Conservation (phyloP, 2,329 filamentous ascomycete genomes). For the Sporothrix globosa region DNA sequence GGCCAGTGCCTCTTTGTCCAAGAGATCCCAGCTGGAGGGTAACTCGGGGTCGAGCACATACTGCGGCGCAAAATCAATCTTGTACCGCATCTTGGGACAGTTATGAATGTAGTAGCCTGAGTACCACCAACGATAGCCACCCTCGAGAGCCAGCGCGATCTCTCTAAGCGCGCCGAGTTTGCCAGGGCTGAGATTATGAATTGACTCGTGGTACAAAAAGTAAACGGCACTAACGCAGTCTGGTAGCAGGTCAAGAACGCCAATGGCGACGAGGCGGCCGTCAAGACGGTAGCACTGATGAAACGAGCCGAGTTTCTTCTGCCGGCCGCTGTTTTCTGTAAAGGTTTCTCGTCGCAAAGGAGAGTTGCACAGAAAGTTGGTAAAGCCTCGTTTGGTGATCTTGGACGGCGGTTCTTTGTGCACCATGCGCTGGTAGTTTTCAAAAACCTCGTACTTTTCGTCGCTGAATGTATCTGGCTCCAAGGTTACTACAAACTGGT, state of each 20-base stretch:
- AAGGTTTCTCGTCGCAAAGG: slow-evolving; percentile 58
- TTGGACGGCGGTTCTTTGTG: slow-evolving; percentile 67
- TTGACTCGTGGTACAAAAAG: slow-evolving; percentile 77
- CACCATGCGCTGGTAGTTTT: slow-evolving; percentile 74
- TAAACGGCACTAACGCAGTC: slow-evolving; percentile 80
- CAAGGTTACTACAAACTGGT: slow-evolving; percentile 69
- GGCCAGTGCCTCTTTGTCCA: slow-evolving; percentile 57
- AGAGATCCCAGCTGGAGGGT: slow-evolving; percentile 62
- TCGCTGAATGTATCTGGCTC: slow-evolving; percentile 71
- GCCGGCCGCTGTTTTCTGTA: slow-evolving; percentile 52
- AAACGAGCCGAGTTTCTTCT: slow-evolving; percentile 68
- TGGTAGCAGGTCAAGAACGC: slow-evolving; percentile 75
- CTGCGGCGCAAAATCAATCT: slow-evolving; percentile 76
- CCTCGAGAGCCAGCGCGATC: slow-evolving; percentile 69
- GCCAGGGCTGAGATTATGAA: slow-evolving; percentile 70
- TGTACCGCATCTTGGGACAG: slow-evolving; percentile 83
- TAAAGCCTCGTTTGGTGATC: slow-evolving; percentile 66
- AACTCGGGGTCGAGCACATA: slow-evolving; percentile 70
- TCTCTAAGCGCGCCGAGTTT: slow-evolving; percentile 77
- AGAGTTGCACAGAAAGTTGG: slow-evolving; percentile 73
- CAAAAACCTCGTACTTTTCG: slow-evolving; percentile 74
- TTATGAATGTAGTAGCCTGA: slow-evolving; percentile 80
- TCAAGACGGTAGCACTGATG: slow-evolving; percentile 83
- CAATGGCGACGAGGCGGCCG: slow-evolving; percentile 73
- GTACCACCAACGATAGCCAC: slow-evolving; percentile 76